These are phyloP conservation scores for Persicaria maculosa DNA, from an alignment of 148 eudicot species.

Conservation along the genomic window DNA sequence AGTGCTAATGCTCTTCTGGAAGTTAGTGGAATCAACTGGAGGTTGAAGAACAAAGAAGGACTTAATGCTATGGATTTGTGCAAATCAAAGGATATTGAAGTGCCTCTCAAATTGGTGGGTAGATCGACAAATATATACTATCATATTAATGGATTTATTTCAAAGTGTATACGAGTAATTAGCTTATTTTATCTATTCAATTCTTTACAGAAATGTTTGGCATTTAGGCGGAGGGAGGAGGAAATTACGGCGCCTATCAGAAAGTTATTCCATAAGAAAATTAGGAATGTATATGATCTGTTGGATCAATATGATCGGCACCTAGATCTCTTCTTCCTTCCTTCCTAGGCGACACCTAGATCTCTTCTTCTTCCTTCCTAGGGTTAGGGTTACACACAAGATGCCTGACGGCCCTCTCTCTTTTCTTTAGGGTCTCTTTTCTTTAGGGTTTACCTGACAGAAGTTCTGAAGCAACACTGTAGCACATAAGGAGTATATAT, in stretches of 20 bases:
- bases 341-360: too few relatives aligned
- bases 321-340: too few relatives aligned
- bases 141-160: too few relatives aligned
- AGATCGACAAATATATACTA: background rate
- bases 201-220: background rate
- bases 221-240: background rate
- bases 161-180: too few relatives aligned
- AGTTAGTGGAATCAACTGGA: background rate
- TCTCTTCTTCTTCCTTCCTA: too few relatives aligned
- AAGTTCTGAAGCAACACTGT: too few relatives aligned
- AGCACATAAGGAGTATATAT: too few relatives aligned
- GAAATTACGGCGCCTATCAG: background rate
- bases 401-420: too few relatives aligned
- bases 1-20: background rate
- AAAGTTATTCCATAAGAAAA: background rate
- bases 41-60: background rate
- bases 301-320: background rate
- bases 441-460: too few relatives aligned
- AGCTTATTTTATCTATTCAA: background rate
- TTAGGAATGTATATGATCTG: background rate
- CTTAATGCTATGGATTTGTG: background rate
- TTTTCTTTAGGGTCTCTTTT: too few relatives aligned
- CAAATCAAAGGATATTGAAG: background rate
- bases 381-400: too few relatives aligned
- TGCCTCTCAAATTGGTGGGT: background rate